Conservation (phyloP, 2,329 filamentous ascomycete species). For the Epichloe scottii region DNA sequence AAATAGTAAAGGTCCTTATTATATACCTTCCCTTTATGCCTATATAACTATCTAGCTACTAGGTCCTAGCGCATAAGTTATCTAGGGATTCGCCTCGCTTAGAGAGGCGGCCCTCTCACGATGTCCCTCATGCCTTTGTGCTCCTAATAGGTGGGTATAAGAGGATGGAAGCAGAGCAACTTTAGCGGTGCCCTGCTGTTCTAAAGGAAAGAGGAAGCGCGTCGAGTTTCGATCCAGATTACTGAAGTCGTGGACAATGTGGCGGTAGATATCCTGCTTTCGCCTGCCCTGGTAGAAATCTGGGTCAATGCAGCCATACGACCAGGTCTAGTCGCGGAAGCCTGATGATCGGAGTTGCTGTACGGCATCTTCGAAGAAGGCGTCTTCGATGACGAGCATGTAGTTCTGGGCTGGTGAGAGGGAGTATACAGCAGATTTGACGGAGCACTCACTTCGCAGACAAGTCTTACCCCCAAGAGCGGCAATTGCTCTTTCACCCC, state of each 20-base stretch:
- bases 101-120: no score
- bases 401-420: background rate
- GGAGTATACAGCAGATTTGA: background rate
- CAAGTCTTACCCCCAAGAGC: slow-evolving; percentile 1
- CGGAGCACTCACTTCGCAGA: background rate
- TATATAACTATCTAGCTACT: no score
- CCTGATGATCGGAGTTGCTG: background rate
- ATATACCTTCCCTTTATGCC: no score
- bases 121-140: no score
- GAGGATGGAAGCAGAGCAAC: slow-evolving; percentile 1
- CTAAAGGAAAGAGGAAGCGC: background rate
- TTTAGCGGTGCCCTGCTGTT: slow-evolving; percentile 1
- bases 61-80: no score
- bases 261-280: background rate
- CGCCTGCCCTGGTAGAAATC: background rate
- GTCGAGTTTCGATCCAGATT: slow-evolving; percentile 1
- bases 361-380: background rate
- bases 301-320: background rate
- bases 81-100: no score
- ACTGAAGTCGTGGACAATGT: background rate
- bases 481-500: slow-evolving; percentile 2
- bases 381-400: slow-evolving; percentile 1
- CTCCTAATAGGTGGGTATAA: slow-evolving; percentile 2
- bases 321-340: slow-evolving; percentile 2
- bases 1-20: no score